phyloP scores from a whole-genome alignment of 2,329 filamentous ascomycete genomes.

The Xylariaceae sp. region DNA sequence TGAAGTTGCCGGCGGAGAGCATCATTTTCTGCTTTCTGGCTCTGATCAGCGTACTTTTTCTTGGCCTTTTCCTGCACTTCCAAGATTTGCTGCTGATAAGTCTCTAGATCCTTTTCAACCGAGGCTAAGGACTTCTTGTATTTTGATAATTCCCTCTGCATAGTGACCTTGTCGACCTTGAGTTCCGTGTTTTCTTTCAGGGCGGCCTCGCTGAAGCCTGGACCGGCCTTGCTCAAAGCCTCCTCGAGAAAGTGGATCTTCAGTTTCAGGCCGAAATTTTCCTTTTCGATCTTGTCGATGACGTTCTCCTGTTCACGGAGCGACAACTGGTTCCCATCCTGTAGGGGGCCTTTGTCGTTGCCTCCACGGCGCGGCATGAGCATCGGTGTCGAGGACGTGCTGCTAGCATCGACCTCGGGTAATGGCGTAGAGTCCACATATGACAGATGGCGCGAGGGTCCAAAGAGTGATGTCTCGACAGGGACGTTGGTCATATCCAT shows the following conservation, averaged over 20 bases:
- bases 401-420: conserved; percentile 72
- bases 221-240: conserved; percentile 77
- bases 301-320: conserved; percentile 91
- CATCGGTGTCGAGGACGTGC: conserved; percentile 76
- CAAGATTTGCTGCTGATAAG: conserved; percentile 72
- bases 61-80: conserved; percentile 80
- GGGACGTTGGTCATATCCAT: conserved; percentile 65
- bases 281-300: conserved; percentile 94
- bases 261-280: conserved; percentile 94
- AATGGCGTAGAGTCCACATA: conserved; percentile 66
- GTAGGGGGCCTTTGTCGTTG: conserved; percentile 61
- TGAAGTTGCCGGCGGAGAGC: conserved; percentile 52
- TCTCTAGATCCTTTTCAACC: conserved; percentile 82
- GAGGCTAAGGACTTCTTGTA: conserved; percentile 79
- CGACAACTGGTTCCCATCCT: conserved; percentile 85
- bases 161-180: conserved; percentile 82
- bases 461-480: conserved; percentile 67
- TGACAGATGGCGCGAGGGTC: conserved; percentile 59
- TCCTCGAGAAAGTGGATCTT: conserved; percentile 97
- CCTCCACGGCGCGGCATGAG: conserved; percentile 58
- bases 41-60: conserved; percentile 67
- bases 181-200: conserved; percentile 93
- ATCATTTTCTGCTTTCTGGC: conserved; percentile 56
- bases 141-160: conserved; percentile 79
- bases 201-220: conserved; percentile 82